phyloP scores from a whole-genome alignment of 1,284 basidiomycete species.

The Leccinum solheimii region DNA sequence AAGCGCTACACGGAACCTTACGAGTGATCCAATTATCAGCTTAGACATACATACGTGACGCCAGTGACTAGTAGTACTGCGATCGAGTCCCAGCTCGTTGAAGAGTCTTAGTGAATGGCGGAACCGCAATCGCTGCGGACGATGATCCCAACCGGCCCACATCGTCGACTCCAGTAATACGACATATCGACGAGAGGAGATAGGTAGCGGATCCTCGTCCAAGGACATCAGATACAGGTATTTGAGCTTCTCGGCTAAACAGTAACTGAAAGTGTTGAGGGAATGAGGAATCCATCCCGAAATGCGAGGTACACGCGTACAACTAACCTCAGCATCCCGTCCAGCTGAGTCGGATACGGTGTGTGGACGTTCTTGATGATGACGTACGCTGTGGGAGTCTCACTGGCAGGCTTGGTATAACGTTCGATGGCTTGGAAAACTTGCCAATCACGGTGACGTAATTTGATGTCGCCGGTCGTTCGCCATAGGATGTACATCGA shows the following conservation, averaged over 20 bases:
- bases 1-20: too few relatives aligned
- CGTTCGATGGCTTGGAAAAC: slow-evolving; percentile 72
- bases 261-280: slow-evolving; percentile 48
- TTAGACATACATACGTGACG: too few relatives aligned
- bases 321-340: slow-evolving; percentile 15
- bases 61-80: too few relatives aligned
- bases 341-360: slow-evolving; percentile 22
- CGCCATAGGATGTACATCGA: slow-evolving; percentile 70
- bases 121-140: too few relatives aligned
- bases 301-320: too few relatives aligned
- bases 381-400: slow-evolving; percentile 55
- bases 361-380: slow-evolving; percentile 46
- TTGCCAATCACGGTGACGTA: slow-evolving; percentile 75
- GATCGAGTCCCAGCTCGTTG: too few relatives aligned
- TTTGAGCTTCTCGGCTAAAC: slow-evolving; percentile 71
- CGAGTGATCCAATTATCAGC: too few relatives aligned
- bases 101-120: too few relatives aligned
- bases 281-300: background rate
- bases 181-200: background rate
- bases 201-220: slow-evolving; percentile 57
- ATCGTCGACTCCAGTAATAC: too few relatives aligned
- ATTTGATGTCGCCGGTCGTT: slow-evolving; percentile 64
- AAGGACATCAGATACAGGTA: slow-evolving; percentile 65
- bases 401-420: slow-evolving; percentile 37
- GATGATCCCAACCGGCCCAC: too few relatives aligned